Percentiles rank a stretch among this genome's conserved stretches.
phyloP scores from a whole-genome alignment of 1,284 basidiomycete species.

The Ustilago xerochloae region DNA sequence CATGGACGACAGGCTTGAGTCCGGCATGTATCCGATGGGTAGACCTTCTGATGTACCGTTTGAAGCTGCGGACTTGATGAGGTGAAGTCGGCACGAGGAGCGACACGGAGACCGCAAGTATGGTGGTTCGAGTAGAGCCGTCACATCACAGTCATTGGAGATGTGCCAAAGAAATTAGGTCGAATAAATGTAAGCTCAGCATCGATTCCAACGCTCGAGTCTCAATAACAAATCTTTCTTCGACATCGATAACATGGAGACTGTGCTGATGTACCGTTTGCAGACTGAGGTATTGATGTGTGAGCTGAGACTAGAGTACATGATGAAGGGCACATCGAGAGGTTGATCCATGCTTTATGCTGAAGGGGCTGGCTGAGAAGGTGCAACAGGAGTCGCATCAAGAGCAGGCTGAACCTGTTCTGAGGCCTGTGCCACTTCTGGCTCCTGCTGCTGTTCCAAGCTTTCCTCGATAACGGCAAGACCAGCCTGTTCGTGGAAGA shows the following conservation, averaged over 20 bases:
- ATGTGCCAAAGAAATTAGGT: too few relatives aligned
- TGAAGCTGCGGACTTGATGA: too few relatives aligned
- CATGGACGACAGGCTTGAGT: neutral
- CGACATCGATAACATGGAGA: too few relatives aligned
- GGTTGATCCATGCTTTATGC: constrained; percentile 7
- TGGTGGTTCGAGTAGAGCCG: neutral
- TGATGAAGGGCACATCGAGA: neutral
- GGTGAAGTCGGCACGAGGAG: too few relatives aligned
- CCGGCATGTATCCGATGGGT: neutral
- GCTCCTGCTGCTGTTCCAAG: constrained; percentile 16
- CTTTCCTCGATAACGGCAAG: constrained; percentile 10
- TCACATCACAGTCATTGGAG: neutral
- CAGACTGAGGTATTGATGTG: neutral
- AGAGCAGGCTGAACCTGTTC: neutral
- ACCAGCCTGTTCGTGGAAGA: constrained; percentile 54
- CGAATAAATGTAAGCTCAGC: too few relatives aligned
- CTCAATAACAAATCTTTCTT: too few relatives aligned
- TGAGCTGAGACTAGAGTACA: constrained; percentile 2
- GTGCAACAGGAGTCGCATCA: constrained; percentile 2
- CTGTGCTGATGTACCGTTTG: too few relatives aligned
- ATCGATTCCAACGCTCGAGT: too few relatives aligned
- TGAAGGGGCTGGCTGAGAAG: constrained; percentile 9
- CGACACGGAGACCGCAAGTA: too few relatives aligned
- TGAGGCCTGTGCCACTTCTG: neutral
- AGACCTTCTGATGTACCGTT: too few relatives aligned